phyloP scores from a whole-genome alignment of 2,329 filamentous ascomycete species.

The Fusarium chlamydosporum region DNA sequence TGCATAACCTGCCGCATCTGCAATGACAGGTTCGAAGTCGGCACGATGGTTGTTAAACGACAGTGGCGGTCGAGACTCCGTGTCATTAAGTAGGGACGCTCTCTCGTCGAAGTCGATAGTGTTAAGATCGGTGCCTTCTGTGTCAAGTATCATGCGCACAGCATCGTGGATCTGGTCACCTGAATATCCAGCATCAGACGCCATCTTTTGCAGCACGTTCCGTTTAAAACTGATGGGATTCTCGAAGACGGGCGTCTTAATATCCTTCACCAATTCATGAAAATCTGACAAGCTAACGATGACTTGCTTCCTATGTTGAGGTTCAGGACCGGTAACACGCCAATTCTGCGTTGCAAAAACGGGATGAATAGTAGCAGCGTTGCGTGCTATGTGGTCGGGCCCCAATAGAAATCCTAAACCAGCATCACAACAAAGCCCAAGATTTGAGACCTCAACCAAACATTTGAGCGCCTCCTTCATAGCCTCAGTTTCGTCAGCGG shows the following conservation, averaged over 20 bases:
- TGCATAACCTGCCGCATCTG: conserved; percentile 50
- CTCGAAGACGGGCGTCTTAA: conserved; percentile 44
- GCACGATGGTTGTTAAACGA: conserved; percentile 18
- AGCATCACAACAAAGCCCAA: conserved; percentile 77
- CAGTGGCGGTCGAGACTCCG: conserved; percentile 33
- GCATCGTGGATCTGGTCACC: conserved; percentile 53
- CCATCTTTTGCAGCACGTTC: conserved; percentile 56
- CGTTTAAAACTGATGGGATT: conserved; percentile 52
- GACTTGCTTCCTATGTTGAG: conserved; percentile 25
- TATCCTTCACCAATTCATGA: conserved; percentile 43
- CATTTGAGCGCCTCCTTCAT: conserved; percentile 73
- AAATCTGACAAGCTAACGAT: conserved; percentile 49
- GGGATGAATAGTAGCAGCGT: conserved; percentile 56
- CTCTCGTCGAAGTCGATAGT: conserved; percentile 55
- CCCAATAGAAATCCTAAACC: conserved; percentile 77
- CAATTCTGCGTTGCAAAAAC: conserved; percentile 56
- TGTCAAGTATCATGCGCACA: conserved; percentile 54
- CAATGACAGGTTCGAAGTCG: conserved; percentile 40
- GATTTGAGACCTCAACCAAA: conserved; percentile 68
- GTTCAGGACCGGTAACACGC: conserved; percentile 38
- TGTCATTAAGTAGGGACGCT: conserved; percentile 30
- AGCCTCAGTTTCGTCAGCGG: conserved; percentile 72
- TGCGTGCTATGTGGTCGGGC: conserved; percentile 67
- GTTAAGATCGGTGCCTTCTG: conserved; percentile 53
- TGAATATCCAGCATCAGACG: conserved; percentile 55